Evolutionary conservation across 2,329 filamentous ascomycete genomes (phyloP).

Genomic region (Fonsecaea multimorphosa): DNA sequence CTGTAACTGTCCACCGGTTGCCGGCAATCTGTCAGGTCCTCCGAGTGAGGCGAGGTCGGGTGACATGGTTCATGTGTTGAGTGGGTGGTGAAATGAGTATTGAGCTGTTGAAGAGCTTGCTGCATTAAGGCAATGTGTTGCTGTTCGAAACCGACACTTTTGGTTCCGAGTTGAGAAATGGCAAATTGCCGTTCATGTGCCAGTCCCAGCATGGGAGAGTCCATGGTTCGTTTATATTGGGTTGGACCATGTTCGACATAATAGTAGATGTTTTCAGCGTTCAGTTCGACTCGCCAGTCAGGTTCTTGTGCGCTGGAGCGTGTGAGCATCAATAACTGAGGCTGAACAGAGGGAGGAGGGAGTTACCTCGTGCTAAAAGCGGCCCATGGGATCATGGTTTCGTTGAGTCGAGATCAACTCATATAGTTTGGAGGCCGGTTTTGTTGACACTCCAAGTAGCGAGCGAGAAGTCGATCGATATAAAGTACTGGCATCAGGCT

Average conservation of each 20-base stretch:
- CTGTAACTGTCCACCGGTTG: neutral
- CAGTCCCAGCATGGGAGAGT: slow-evolving; percentile 34
- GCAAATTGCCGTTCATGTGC: slow-evolving; percentile 38
- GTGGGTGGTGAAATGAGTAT: slow-evolving; percentile 15
- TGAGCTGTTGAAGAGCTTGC: slow-evolving; percentile 7
- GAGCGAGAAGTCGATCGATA: slow-evolving; percentile 11
- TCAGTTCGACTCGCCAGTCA: slow-evolving; percentile 30
- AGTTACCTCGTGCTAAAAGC: slow-evolving; percentile 24
- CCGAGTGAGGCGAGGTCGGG: slow-evolving; percentile 20
- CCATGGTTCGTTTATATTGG: slow-evolving; percentile 25
- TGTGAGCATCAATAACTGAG: neutral
- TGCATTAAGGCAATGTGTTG: slow-evolving; percentile 26
- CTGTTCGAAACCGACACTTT: slow-evolving; percentile 27
- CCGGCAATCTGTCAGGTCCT: slow-evolving; percentile 18
- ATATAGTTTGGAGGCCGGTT: neutral
- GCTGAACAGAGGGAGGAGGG: neutral
- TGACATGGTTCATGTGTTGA: slow-evolving; percentile 6
- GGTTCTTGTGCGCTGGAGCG: slow-evolving; percentile 21
- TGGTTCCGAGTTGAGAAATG: slow-evolving; percentile 29
- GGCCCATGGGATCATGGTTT: slow-evolving; percentile 34
- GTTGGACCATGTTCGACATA: slow-evolving; percentile 27
- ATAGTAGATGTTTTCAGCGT: slow-evolving; percentile 31
- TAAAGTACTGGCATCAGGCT: slow-evolving; percentile 23
- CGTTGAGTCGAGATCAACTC: slow-evolving; percentile 2
- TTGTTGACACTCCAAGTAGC: neutral